Conservation (phyloP, 2,329 filamentous ascomycete genomes). For the Scytalidium sp. region DNA sequence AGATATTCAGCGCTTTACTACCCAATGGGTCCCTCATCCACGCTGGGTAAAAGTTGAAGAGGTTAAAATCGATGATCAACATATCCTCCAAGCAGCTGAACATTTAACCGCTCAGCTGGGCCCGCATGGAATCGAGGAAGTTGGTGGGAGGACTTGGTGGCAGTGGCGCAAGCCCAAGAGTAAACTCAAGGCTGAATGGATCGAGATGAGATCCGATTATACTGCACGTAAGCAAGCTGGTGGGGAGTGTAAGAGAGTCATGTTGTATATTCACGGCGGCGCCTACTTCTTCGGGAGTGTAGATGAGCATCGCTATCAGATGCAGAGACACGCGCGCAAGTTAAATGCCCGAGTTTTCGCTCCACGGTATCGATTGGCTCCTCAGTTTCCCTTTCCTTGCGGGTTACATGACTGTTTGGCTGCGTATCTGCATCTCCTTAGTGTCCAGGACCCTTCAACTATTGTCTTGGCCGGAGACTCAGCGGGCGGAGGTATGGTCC, state of each 20-base stretch:
- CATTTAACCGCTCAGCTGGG: constrained; percentile 74
- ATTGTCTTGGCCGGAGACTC: constrained; percentile 91
- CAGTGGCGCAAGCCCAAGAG: constrained; percentile 71
- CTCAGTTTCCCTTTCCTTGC: constrained; percentile 95
- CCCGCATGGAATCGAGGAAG: constrained; percentile 64
- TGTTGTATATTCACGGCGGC: constrained; percentile 92
- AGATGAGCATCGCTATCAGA: constrained; percentile 96
- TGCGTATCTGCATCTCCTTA: constrained; percentile 79
- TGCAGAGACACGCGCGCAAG: constrained; percentile 93
- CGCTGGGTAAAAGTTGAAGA: constrained; percentile 81
- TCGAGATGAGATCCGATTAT: constrained; percentile 88
- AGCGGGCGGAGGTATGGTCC: constrained; percentile 85
- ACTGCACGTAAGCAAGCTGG: constrained; percentile 63
- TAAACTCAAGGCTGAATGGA: constrained; percentile 82
- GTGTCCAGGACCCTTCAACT: constrained; percentile 71
- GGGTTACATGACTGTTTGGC: constrained; percentile 87
- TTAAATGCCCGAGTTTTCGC: constrained; percentile 87
- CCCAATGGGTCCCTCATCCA: constrained; percentile 87
- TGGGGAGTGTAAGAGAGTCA: constrained; percentile 68
- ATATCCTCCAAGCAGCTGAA: constrained; percentile 63
- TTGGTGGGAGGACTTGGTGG: constrained; percentile 88
- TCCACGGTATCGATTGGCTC: constrained; percentile 80
- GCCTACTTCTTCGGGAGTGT: constrained; percentile 95
- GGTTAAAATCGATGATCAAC: constrained; percentile 59
- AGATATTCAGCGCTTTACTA: constrained; percentile 86